Evolutionary conservation across 352 stramenopile genomes (phyloP).

Genomic region (Phytophthora uliginosa): DNA sequence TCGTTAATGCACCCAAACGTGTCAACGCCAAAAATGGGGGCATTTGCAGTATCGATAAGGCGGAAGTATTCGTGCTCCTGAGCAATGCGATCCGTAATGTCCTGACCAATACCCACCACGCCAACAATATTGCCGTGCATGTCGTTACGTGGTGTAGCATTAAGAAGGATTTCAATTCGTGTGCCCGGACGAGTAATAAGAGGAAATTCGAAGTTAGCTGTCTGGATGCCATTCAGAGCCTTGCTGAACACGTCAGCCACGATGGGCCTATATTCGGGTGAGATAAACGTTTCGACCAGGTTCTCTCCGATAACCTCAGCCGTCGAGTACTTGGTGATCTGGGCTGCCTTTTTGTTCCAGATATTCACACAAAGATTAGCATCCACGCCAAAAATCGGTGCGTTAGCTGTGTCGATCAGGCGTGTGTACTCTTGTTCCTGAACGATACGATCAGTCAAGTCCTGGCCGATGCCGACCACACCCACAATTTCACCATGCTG

Average conservation of each 20-base stretch:
- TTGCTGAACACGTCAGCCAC: slow-evolving; percentile 82
- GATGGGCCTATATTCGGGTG: slow-evolving; percentile 69
- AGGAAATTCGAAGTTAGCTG: slow-evolving; percentile 90
- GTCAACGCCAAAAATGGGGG: slow-evolving; percentile 82
- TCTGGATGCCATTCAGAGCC: slow-evolving; percentile 76
- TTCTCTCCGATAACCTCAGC: slow-evolving; percentile 86
- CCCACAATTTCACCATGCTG: slow-evolving; percentile 83
- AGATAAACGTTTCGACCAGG: slow-evolving; percentile 89
- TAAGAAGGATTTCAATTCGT: slow-evolving; percentile 82
- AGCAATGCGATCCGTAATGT: slow-evolving; percentile 83
- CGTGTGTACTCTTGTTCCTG: slow-evolving; percentile 91
- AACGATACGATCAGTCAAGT: slow-evolving; percentile 88
- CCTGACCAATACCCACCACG: slow-evolving; percentile 88
- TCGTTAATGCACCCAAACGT: slow-evolving; percentile 80
- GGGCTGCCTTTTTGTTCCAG: slow-evolving; percentile 93
- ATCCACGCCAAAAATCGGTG: slow-evolving; percentile 94
- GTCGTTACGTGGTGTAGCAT: slow-evolving; percentile 77
- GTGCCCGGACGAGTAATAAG: slow-evolving; percentile 80
- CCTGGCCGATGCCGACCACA: slow-evolving; percentile 90
- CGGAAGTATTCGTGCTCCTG: slow-evolving; percentile 86
- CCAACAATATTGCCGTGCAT: slow-evolving; percentile 86
- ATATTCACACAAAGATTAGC: slow-evolving; percentile 90
- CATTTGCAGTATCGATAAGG: slow-evolving; percentile 81
- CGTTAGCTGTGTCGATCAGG: slow-evolving; percentile 93
- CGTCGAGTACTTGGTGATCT: slow-evolving; percentile 90